Conservation (phyloP, 441 rosid species). For the Jatropha multifida region DNA sequence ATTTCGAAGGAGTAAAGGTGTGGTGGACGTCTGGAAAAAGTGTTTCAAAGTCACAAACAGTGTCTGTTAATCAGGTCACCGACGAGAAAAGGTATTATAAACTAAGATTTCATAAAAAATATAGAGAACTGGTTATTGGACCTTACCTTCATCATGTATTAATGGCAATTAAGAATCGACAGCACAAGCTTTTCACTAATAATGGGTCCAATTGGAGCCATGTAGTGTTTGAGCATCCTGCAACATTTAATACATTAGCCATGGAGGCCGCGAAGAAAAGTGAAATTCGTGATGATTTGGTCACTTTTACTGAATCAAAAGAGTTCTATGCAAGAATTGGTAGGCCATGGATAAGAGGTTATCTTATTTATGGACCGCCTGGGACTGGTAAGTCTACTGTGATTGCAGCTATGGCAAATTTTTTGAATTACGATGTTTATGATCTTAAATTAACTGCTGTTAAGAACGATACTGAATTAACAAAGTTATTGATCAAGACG, state of each 20-base stretch:
- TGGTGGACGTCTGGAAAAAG: slow-evolving; percentile 45
- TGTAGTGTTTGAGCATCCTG: slow-evolving; percentile 47
- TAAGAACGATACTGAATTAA: slow-evolving; percentile 57
- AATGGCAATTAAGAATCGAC: slow-evolving; percentile 40
- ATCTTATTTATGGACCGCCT: slow-evolving; percentile 68
- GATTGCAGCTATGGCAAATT: slow-evolving; percentile 80
- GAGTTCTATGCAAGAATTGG: slow-evolving; percentile 67
- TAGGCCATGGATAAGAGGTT: slow-evolving; percentile 72
- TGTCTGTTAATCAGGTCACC: slow-evolving; percentile 28
- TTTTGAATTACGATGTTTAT: slow-evolving; percentile 62
- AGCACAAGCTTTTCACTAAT: slow-evolving; percentile 58
- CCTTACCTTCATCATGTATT: slow-evolving; percentile 49
- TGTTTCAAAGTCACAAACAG: slow-evolving; percentile 20
- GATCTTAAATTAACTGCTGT: slow-evolving; percentile 76
- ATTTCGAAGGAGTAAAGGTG: slow-evolving; percentile 39
- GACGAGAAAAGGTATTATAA: slow-evolving; percentile 44
- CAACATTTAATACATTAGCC: slow-evolving; percentile 48
- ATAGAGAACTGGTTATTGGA: slow-evolving; percentile 46
- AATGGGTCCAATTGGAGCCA: slow-evolving; percentile 15
- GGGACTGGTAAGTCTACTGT: slow-evolving; percentile 80
- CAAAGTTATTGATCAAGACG: slow-evolving; percentile 58
- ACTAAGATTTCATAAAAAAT: slow-evolving; percentile 51
- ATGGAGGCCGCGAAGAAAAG: slow-evolving; percentile 41
- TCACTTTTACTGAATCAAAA: slow-evolving; percentile 41
- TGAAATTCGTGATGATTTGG: slow-evolving; percentile 46